A percentile compares a stretch with the other conserved stretches of the same genome.
Evolutionary conservation across 805 yeast genomes (phyloP).

Genomic region (Tetrapisispora taiwanensis): DNA sequence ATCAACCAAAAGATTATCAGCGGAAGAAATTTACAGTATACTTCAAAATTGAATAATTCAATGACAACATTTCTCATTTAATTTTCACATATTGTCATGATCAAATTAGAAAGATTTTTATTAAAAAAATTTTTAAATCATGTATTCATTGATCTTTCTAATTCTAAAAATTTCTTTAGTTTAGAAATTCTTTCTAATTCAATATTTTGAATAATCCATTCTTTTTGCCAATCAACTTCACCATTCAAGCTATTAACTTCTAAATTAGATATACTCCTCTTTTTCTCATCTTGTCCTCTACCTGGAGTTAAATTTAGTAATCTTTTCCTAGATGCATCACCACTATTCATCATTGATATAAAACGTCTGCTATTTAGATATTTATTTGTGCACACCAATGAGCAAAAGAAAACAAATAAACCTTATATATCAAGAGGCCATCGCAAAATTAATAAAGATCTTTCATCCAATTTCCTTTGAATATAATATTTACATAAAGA

Average conservation of each 20-base stretch:
- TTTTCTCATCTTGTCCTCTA: slow-evolving; percentile 5
- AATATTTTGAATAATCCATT: slow-evolving; percentile 10
- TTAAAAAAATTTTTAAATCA: too few relatives aligned
- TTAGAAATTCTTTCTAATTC: slow-evolving; percentile 14
- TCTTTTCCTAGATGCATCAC: slow-evolving; percentile 1
- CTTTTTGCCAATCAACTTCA: slow-evolving; percentile 14
- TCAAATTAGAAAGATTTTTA: too few relatives aligned
- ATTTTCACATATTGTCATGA: background rate
- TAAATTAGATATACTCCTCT: slow-evolving; percentile 7
- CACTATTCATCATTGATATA: too few relatives aligned
- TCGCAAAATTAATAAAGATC: too few relatives aligned
- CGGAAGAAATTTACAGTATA: background rate
- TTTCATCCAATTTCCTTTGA: too few relatives aligned
- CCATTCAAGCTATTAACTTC: slow-evolving; percentile 2
- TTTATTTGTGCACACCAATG: too few relatives aligned
- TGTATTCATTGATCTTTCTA: slow-evolving; percentile 8
- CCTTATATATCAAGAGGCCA: too few relatives aligned
- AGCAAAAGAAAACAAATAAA: too few relatives aligned
- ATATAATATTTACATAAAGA: too few relatives aligned
- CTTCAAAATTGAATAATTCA: too few relatives aligned
- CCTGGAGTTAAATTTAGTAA: background rate
- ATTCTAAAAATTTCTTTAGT: slow-evolving; percentile 17
- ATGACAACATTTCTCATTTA: too few relatives aligned
- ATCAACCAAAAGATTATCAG: slow-evolving; percentile 32
- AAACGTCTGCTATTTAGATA: too few relatives aligned